Percentiles rank a stretch among this genome's conserved stretches.
These are phyloP conservation scores for Erigeron canadensis DNA, from an alignment of 129 eudicot genomes.

Conservation along the genomic window DNA sequence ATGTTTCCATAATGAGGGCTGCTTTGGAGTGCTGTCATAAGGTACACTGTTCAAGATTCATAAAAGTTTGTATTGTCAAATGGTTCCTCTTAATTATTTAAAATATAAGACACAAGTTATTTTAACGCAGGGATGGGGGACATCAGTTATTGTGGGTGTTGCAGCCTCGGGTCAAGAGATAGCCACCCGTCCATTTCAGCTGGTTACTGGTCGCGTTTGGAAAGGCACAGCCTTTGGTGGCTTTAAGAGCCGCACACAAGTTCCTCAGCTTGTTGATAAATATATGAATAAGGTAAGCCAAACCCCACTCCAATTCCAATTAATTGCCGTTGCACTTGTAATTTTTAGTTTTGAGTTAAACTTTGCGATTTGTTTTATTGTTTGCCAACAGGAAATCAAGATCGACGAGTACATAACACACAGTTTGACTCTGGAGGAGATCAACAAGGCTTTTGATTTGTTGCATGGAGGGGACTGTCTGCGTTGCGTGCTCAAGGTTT, in stretches of 20 bases:
- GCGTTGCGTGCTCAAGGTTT: constrained; percentile 79
- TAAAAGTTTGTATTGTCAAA: not conserved
- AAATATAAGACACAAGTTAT: not conserved
- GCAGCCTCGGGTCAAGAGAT: constrained; percentile 99
- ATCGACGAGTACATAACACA: constrained; percentile 21
- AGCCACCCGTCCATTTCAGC: constrained; percentile 86
- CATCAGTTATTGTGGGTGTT: constrained; percentile 96
- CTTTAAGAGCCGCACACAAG: constrained; percentile 95
- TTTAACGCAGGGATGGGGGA: constrained; percentile 93
- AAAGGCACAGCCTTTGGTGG: constrained; percentile 95
- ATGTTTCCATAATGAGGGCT: constrained; percentile 94
- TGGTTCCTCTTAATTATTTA: not conserved
- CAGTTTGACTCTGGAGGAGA: constrained; percentile 59
- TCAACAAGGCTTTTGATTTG: constrained; percentile 83
- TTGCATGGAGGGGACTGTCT: constrained; percentile 92
- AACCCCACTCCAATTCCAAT: not conserved
- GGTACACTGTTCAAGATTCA: constrained; percentile 35
- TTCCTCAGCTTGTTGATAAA: constrained; percentile 95
- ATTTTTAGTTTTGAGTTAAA: not conserved
- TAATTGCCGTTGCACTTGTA: not conserved
- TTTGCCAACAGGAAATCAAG: constrained; percentile 56
- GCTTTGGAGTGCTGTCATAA: constrained; percentile 99
- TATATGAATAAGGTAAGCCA: constrained; percentile 74
- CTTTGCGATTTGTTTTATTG: not conserved
- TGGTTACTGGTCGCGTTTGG: constrained; percentile 97